Evolutionary conservation across 352 stramenopile genomes (phyloP), one percentile per base, ranked within the genome.

Genomic region (Blastocystis sp.): DNA sequence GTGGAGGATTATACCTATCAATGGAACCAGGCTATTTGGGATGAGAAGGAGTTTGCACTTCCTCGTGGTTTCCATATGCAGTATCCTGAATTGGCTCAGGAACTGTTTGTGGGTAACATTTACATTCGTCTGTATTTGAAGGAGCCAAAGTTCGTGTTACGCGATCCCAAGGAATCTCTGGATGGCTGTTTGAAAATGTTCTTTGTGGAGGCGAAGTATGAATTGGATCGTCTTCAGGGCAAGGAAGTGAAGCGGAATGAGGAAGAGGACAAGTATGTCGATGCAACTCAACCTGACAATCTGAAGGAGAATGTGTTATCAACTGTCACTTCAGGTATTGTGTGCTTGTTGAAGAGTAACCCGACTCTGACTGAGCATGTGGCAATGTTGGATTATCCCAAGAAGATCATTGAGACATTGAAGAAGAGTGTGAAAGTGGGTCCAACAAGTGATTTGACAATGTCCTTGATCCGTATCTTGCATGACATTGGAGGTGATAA

Each of bases 51-150:
- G 7, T 73, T 37, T 16, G 27, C n/a, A 4, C 42, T 90, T 42
- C 88, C 88, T 24, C 52, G 56, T 52, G 39, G 37, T 19, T 89
- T 88, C 71, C 65, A 71, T 19, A 88, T 89, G 52, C 43, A 77
- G 91, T 95, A 93, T 63, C 89, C 90, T 5, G 90, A 93, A 42
- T 91, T 93, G 19, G 90, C 92, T 66, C 89, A 89, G 19, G 89
- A 90, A 71, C 71, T 90, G 16, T 88, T 66, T 46, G 78, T 93
- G 35, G 93, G 93, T 39, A 94, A 94, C 66, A 92, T 96, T 21
- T 97, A 97, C 83, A 89, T 98, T 29, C 91, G 91, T 1, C 88
- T 97, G 80, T 98, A 94, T 87, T 90, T 98, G 71, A 94, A 97
- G 88, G 92, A 95, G 61, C 94, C 94, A 39, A 96, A 93, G 7